Evolutionary conservation across 805 yeast genomes (phyloP).

Genomic region (Ogataea chonburiensis): DNA sequence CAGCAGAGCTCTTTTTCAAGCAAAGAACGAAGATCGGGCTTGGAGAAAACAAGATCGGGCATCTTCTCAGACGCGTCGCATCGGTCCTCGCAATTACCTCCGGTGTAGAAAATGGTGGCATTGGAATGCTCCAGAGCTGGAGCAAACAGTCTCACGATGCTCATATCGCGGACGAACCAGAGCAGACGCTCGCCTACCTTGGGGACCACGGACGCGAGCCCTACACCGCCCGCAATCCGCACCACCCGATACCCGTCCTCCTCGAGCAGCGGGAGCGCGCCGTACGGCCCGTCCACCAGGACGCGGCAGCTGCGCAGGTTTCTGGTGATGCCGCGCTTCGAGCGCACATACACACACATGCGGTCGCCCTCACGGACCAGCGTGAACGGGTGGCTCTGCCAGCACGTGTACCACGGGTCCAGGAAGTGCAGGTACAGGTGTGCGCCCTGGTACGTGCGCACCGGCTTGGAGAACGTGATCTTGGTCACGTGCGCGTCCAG

Average conservation of each 20-base stretch:
- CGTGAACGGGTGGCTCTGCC: constrained; percentile 78
- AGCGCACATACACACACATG: constrained; percentile 43
- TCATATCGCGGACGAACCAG: constrained; percentile 24
- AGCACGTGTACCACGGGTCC: constrained; percentile 42
- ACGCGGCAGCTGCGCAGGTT: constrained; percentile 30
- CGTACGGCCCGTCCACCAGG: constrained; percentile 69
- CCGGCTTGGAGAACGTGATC: constrained; percentile 24
- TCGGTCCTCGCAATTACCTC: neutral
- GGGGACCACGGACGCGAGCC: constrained; percentile 22
- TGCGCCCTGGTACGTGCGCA: constrained; percentile 45
- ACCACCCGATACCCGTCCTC: constrained; percentile 9
- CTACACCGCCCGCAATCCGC: constrained; percentile 28
- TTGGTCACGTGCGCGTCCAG: constrained; percentile 18
- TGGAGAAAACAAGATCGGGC: neutral
- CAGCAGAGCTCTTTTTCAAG: constrained; percentile 3
- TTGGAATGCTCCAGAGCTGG: neutral
- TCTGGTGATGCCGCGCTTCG: constrained; percentile 52
- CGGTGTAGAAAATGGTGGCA: neutral
- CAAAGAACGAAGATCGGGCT: constrained; percentile 8
- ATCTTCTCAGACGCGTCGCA: neutral
- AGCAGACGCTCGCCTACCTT: constrained; percentile 11
- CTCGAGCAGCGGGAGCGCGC: constrained; percentile 27
- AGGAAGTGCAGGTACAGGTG: constrained; percentile 56
- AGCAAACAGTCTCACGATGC: neutral
- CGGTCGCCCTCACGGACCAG: constrained; percentile 40